Conservation (phyloP, 2,329 filamentous ascomycete species). For the Xylaria sp. region DNA sequence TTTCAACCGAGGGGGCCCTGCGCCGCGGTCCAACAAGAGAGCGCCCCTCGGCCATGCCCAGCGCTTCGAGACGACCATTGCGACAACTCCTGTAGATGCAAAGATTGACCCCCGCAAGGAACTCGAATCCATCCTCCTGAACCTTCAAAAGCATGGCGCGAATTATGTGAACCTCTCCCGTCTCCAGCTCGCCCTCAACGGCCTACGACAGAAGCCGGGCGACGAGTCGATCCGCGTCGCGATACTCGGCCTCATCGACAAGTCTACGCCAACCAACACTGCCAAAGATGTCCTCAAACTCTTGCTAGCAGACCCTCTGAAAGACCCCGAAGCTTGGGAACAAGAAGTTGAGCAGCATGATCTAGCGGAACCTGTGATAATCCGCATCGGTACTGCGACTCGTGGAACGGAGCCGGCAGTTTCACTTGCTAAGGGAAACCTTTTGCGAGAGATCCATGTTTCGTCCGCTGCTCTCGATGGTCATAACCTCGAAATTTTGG, state of each 20-base stretch:
- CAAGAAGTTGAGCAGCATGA: slow-evolving; percentile 60
- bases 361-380: slow-evolving; percentile 62
- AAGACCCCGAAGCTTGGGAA: slow-evolving; percentile 70
- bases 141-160: slow-evolving; percentile 65
- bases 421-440: slow-evolving; percentile 47
- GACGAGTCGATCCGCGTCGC: slow-evolving; percentile 64
- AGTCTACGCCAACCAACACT: slow-evolving; percentile 48
- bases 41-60: slow-evolving; percentile 27
- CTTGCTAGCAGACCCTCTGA: slow-evolving; percentile 72
- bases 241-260: slow-evolving; percentile 55
- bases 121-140: slow-evolving; percentile 63
- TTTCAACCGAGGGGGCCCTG: slow-evolving; percentile 17
- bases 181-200: slow-evolving; percentile 72
- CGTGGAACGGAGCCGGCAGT: slow-evolving; percentile 47
- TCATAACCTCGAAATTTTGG: slow-evolving; percentile 67
- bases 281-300: slow-evolving; percentile 72
- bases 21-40: slow-evolving; percentile 32
- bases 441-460: slow-evolving; percentile 64
- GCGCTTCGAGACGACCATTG: slow-evolving; percentile 35
- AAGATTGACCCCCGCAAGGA: slow-evolving; percentile 49
- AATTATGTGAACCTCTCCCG: slow-evolving; percentile 71
- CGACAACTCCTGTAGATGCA: slow-evolving; percentile 5
- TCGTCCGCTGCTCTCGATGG: slow-evolving; percentile 67
- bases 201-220: slow-evolving; percentile 62
- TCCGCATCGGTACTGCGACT: slow-evolving; percentile 57